phyloP scores from a whole-genome alignment of 768 basidiomycete species.

The Obba rivulosa region DNA sequence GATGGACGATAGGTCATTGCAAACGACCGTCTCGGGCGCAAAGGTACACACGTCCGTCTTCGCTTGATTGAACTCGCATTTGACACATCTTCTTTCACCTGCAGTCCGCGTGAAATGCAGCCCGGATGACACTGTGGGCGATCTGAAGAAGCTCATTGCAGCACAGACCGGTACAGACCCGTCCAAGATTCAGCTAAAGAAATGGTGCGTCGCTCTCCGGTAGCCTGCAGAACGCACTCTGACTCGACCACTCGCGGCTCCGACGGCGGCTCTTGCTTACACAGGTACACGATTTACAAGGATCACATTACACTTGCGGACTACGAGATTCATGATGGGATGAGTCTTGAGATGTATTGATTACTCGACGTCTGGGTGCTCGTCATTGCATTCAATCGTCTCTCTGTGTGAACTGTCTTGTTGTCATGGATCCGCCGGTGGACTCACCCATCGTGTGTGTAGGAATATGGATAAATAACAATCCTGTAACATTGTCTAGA shows the following conservation, averaged over 20 bases:
- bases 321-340: slow-evolving; percentile 90
- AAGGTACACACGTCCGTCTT: slow-evolving; percentile 50
- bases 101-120: slow-evolving; percentile 93
- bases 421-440: no score
- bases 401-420: background rate
- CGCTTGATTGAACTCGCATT: background rate
- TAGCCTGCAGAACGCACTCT: background rate
- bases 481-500: no score
- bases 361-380: background rate
- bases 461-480: background rate
- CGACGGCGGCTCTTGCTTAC: background rate
- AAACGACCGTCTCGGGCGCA: slow-evolving; percentile 91
- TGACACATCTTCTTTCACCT: slow-evolving; percentile 1
- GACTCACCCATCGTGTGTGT: background rate
- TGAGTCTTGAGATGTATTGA: slow-evolving; percentile 91
- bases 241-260: background rate
- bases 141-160: slow-evolving; percentile 94
- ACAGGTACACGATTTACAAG: slow-evolving; percentile 92
- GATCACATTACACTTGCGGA: slow-evolving; percentile 92
- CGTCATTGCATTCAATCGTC: background rate
- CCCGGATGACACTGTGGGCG: slow-evolving; percentile 93
- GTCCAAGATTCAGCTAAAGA: slow-evolving; percentile 89
- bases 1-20: slow-evolving; percentile 70
- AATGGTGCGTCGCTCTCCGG: slow-evolving; percentile 60
- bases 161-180: slow-evolving; percentile 90